These are phyloP conservation scores for Eleusine coracana DNA, from an alignment of 176 grass and related monocot genomes.

Conservation along the genomic window DNA sequence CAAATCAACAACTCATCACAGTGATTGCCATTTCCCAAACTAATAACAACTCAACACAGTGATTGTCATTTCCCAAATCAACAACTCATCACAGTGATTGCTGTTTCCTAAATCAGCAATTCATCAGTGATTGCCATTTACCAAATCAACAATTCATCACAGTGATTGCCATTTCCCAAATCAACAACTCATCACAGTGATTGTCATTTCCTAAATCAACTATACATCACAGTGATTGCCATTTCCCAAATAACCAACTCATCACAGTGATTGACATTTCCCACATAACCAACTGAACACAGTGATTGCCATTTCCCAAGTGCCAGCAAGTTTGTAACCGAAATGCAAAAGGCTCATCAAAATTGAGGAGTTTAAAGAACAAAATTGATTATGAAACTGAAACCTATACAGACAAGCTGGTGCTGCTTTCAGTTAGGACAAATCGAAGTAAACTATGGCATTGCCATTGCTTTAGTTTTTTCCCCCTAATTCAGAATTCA, in stretches of 20 bases:
- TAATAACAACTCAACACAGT: neutral
- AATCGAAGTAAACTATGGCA: conserved; percentile 19
- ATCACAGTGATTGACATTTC: neutral
- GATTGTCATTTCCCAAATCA: neutral
- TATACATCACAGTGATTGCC: neutral
- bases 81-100: neutral
- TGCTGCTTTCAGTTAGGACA: conserved; percentile 15
- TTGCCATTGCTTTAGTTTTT: neutral
- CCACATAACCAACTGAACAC: neutral
- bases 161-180: neutral
- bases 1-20: neutral
- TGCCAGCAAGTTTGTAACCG: neutral
- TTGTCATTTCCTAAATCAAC: too few species aligned
- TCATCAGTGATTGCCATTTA: neutral
- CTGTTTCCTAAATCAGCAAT: too few species aligned
- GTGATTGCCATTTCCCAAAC: too few species aligned
- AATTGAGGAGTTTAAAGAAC: neutral
- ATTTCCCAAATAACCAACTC: neutral
- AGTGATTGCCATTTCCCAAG: neutral
- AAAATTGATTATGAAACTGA: neutral
- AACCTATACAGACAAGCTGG: neutral
- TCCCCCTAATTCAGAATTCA: neutral
- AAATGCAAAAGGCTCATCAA: neutral
- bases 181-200: neutral
- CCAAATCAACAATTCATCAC: neutral